Evolutionary conservation across 495 filamentous ascomycete genomes (phyloP).

Genomic region (Penicillium lagena): DNA sequence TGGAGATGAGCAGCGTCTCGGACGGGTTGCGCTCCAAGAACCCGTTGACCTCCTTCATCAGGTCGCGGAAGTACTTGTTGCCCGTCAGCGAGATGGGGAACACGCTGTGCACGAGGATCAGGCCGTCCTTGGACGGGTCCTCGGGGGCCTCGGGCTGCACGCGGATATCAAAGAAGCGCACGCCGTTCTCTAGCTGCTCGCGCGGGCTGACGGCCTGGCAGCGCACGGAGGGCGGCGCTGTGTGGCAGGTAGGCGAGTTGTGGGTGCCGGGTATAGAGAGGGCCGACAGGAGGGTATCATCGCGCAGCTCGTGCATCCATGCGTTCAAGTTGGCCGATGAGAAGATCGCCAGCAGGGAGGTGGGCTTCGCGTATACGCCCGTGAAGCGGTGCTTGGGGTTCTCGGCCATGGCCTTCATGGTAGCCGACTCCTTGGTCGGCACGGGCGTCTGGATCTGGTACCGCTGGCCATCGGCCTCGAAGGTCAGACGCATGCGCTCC

Average conservation of each 20-base stretch:
- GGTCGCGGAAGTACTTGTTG: slow-evolving; percentile 64
- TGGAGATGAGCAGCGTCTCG: slow-evolving; percentile 77
- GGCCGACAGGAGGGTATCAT: slow-evolving; percentile 64
- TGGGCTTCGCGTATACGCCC: slow-evolving; percentile 59
- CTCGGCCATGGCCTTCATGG: slow-evolving; percentile 47
- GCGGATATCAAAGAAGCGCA: slow-evolving; percentile 92
- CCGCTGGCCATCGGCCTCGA: slow-evolving; percentile 52
- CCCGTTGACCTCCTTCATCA: slow-evolving; percentile 59
- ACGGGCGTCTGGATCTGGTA: slow-evolving; percentile 59
- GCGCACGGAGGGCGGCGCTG: slow-evolving; percentile 83
- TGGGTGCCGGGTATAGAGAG: slow-evolving; percentile 94
- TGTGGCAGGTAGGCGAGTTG: slow-evolving; percentile 80
- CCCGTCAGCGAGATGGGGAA: slow-evolving; percentile 71
- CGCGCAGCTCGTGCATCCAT: slow-evolving; percentile 75
- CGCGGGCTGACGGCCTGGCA: slow-evolving; percentile 77
- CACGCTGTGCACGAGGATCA: slow-evolving; percentile 68
- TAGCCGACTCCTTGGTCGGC: slow-evolving; percentile 45
- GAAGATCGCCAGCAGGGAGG: slow-evolving; percentile 68
- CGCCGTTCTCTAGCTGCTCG: slow-evolving; percentile 79
- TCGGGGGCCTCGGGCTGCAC: slow-evolving; percentile 57
- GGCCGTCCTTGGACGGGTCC: slow-evolving; percentile 46
- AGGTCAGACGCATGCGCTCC: slow-evolving; percentile 55
- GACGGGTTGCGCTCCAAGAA: slow-evolving; percentile 75
- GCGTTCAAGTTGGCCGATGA: slow-evolving; percentile 60
- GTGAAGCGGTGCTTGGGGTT: slow-evolving; percentile 60